Percentiles rank a stretch among this genome's conserved stretches.
phyloP scores from a whole-genome alignment of 2,329 filamentous ascomycete genomes.

The Ophiostoma piceae region DNA sequence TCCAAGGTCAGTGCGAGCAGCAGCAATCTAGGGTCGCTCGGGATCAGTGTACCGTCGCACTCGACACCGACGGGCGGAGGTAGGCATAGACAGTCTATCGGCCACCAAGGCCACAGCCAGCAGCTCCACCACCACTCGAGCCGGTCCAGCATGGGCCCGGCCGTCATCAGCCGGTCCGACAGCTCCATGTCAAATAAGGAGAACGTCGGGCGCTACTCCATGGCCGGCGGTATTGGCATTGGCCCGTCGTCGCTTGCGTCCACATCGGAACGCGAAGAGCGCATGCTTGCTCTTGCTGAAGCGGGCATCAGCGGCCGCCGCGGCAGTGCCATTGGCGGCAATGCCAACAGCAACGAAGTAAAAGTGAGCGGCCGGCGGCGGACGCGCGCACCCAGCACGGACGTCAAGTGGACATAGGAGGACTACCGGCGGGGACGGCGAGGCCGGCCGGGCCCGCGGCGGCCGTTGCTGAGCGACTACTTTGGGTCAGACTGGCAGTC shows the following conservation, averaged over 20 bases:
- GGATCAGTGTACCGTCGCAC: neutral
- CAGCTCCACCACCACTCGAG: constrained; percentile 23
- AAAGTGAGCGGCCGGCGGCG: constrained; percentile 24
- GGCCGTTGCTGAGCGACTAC: neutral
- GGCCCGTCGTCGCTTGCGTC: constrained; percentile 10
- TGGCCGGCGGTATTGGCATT: constrained; percentile 9
- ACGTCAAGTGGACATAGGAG: constrained; percentile 28
- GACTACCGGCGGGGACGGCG: constrained; percentile 17
- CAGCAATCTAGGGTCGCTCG: constrained; percentile 16
- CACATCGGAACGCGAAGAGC: constrained; percentile 18
- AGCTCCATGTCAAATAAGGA: constrained; percentile 31
- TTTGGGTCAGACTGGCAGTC: neutral
- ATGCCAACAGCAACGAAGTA: constrained; percentile 17
- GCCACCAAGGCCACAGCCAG: constrained; percentile 18
- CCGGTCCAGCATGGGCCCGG: constrained; percentile 30
- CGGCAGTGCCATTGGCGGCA: neutral
- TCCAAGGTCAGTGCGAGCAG: constrained; percentile 20
- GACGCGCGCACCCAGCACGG: constrained; percentile 25
- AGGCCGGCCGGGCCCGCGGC: neutral
- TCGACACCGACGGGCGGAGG: constrained; percentile 12
- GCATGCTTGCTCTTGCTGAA: constrained; percentile 22
- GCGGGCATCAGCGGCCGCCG: constrained; percentile 1
- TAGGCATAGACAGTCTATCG: constrained; percentile 32
- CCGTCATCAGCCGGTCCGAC: constrained; percentile 28
- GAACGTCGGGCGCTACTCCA: constrained; percentile 25